These are phyloP conservation scores for Parasitella parasitica DNA, from an alignment of 371 early-diverging fungal species.

Conservation along the genomic window DNA sequence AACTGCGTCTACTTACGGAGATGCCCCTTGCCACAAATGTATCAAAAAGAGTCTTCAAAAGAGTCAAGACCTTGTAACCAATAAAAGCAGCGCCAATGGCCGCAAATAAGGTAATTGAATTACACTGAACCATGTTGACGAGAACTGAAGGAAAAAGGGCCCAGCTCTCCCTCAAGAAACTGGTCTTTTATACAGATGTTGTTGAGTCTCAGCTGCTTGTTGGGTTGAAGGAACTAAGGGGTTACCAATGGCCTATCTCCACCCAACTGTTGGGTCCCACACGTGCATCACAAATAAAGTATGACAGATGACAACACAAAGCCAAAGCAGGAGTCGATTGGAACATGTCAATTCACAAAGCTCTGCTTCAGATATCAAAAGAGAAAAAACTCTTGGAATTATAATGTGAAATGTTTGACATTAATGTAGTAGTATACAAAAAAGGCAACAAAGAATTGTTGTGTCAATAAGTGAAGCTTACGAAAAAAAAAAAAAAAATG, in stretches of 20 bases:
- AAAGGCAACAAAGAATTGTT: no score
- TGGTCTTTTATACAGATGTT: not conserved
- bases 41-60: constrained; percentile 56
- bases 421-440: no score
- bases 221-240: not conserved
- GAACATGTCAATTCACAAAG: no score
- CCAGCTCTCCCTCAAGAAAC: not conserved
- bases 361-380: no score
- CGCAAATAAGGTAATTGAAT: constrained; percentile 40
- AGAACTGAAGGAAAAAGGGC: not conserved
- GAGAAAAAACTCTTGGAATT: no score
- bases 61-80: constrained; percentile 44
- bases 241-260: not conserved
- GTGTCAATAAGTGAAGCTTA: not conserved
- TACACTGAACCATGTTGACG: constrained; percentile 22
- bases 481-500: no score
- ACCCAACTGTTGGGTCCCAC: constrained; percentile 1
- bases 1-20: constrained; percentile 36
- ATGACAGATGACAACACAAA: no score
- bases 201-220: not conserved
- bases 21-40: constrained; percentile 61
- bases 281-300: no score
- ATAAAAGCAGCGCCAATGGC: constrained; percentile 51
- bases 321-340: no score
- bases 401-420: no score